A percentile compares a stretch with the other conserved stretches of the same genome.
phyloP scores from a whole-genome alignment of 2,329 filamentous ascomycete genomes.

The Fusarium citri region DNA sequence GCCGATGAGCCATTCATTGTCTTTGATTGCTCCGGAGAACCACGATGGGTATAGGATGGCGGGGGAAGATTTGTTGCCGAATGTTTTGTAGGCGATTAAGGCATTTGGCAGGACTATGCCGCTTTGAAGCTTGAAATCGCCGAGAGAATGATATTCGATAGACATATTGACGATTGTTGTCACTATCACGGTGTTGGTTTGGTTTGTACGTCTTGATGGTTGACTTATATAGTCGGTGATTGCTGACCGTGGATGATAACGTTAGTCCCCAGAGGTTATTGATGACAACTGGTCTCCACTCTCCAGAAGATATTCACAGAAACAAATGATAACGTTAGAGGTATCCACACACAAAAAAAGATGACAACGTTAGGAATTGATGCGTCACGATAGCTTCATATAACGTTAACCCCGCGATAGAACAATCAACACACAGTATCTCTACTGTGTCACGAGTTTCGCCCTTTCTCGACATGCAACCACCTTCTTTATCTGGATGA shows the following conservation, averaged over 20 bases:
- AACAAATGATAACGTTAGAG: background rate
- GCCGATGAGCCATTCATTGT: constrained; percentile 82
- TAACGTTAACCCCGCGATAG: background rate
- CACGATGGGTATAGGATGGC: constrained; percentile 82
- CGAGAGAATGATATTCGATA: constrained; percentile 62
- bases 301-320: background rate
- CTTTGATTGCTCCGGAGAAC: constrained; percentile 71
- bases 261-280: background rate
- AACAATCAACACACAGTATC: background rate
- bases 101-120: constrained; percentile 72
- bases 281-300: background rate
- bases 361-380: background rate
- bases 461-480: constrained; percentile 30
- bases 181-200: background rate
- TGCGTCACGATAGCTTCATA: constrained; percentile 9
- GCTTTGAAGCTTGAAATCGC: constrained; percentile 74
- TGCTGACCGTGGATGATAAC: background rate
- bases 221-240: background rate
- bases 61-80: constrained; percentile 71
- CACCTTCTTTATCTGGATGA: constrained; percentile 32
- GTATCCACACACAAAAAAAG: background rate
- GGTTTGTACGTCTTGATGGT: background rate
- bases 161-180: constrained; percentile 12
- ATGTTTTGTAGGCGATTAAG: constrained; percentile 81
- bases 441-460: constrained; percentile 16